These are phyloP conservation scores for Brassica carinata DNA, from an alignment of 345 rosid species.

Conservation along the genomic window DNA sequence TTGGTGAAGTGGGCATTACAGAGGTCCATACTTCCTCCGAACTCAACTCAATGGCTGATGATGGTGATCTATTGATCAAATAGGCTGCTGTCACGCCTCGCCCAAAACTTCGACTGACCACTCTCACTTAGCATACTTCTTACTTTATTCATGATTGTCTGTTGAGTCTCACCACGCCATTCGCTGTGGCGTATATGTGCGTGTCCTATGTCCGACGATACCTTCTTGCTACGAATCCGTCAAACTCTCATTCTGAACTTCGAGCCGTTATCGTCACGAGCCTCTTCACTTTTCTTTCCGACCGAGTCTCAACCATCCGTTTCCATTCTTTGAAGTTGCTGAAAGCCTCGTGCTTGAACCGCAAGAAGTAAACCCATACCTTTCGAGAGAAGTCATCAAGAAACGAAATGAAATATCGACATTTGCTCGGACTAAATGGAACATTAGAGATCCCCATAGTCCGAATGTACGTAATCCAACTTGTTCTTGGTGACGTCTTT, in stretches of 20 bases:
- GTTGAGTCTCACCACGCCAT: no score
- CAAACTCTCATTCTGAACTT: no score
- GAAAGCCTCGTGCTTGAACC: not conserved
- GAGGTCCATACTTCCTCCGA: not conserved
- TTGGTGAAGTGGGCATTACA: not conserved
- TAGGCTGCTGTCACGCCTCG: not conserved
- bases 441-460: not conserved
- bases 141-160: no score
- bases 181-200: not conserved
- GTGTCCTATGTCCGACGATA: not conserved
- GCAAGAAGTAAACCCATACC: not conserved
- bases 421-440: not conserved
- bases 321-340: not conserved
- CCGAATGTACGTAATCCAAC: no score
- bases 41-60: not conserved
- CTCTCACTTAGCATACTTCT: no score
- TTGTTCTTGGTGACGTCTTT: no score
- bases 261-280: not conserved
- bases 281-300: not conserved
- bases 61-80: not conserved
- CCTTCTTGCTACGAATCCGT: not conserved
- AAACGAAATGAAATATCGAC: not conserved
- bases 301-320: not conserved
- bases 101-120: no score
- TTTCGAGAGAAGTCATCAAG: not conserved